phyloP scores from a whole-genome alignment of 163 green algal species.

The Chloromonas sp. region DNA sequence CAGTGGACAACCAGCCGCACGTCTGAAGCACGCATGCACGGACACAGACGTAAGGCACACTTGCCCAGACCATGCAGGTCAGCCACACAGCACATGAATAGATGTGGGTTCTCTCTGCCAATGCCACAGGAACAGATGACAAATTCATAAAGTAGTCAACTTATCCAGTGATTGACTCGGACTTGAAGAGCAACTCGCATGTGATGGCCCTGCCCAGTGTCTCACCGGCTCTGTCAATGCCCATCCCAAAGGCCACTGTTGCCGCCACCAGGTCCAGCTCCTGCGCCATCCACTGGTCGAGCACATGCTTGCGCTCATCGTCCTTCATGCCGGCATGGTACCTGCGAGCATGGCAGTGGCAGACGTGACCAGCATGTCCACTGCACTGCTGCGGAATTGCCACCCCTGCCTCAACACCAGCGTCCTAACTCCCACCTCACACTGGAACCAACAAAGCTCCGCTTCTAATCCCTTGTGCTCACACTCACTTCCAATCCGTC shows the following conservation, averaged over 20 bases:
- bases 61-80: background rate
- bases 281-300: constrained; percentile 26
- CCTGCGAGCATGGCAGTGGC: too few relatives aligned
- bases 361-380: too few relatives aligned
- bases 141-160: background rate
- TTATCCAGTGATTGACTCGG: background rate
- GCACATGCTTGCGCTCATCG: constrained; percentile 20
- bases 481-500: too few relatives aligned
- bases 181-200: background rate
- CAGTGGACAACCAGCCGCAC: constrained; percentile 72
- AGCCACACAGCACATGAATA: background rate
- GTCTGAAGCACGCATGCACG: constrained; percentile 11
- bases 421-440: too few relatives aligned
- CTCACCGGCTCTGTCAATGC: constrained; percentile 56
- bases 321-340: constrained; percentile 70
- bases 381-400: too few relatives aligned
- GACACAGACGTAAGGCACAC: background rate
- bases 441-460: too few relatives aligned
- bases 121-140: too few relatives aligned
- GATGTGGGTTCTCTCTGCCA: too few relatives aligned
- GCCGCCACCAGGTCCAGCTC: constrained; percentile 54
- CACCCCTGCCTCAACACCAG: too few relatives aligned
- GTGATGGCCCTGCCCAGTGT: background rate
- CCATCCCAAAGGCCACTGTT: constrained; percentile 90
- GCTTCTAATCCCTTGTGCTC: too few relatives aligned